A percentile compares a stretch with the other conserved stretches of the same genome.
phyloP scores from a whole-genome alignment of 2,329 filamentous ascomycete genomes.

The Paramyrothecium sp. region DNA sequence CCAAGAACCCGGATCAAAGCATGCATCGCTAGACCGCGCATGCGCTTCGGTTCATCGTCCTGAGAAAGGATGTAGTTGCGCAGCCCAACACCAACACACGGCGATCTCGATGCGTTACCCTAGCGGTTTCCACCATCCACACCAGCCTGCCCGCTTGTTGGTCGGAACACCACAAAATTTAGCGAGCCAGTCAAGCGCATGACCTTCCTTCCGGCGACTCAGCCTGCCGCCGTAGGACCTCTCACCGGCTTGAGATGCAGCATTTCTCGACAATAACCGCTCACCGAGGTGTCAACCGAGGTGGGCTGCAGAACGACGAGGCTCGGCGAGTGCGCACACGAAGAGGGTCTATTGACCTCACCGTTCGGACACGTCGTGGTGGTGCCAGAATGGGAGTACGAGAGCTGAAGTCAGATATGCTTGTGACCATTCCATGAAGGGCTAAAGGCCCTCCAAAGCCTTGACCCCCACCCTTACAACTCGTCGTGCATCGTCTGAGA shows the following conservation, averaged over 20 bases:
- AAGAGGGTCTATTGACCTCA: no score
- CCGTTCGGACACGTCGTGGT: no score
- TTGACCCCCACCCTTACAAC: neutral
- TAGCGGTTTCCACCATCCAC: neutral
- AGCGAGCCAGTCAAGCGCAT: no score
- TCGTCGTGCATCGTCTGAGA: no score
- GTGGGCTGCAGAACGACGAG: neutral
- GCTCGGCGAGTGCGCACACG: neutral
- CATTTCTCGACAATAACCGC: neutral
- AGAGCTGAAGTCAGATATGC: neutral
- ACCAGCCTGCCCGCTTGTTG: neutral
- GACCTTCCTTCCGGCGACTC: neutral
- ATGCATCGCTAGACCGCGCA: neutral
- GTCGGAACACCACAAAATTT: no score
- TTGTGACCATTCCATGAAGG: neutral
- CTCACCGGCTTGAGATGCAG: neutral
- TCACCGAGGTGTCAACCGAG: neutral
- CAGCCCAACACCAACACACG: no score
- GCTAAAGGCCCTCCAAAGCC: neutral
- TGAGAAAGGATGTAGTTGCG: no score
- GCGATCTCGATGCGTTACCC: neutral
- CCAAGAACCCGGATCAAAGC: neutral
- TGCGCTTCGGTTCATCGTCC: neutral
- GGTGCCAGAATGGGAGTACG: neutral
- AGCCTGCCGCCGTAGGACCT: neutral